Conservation (phyloP, 192 early-diverging fungal species). For the Coemansia sp. region DNA sequence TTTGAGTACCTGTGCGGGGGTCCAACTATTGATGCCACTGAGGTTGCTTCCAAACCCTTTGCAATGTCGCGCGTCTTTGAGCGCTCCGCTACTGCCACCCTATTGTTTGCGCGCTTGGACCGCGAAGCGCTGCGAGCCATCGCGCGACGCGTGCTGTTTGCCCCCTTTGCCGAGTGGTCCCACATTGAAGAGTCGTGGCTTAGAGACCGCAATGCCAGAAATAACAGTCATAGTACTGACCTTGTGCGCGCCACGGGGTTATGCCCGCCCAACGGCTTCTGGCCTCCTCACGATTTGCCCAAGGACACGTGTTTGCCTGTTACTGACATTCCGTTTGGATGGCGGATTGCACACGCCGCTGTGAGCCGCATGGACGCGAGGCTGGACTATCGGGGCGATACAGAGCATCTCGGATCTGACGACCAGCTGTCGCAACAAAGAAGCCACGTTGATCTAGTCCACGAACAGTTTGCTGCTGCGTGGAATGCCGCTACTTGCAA, state of each 20-base stretch:
- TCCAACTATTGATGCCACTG: not conserved
- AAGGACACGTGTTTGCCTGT: not conserved
- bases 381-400: constrained; percentile 17
- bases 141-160: constrained; percentile 10
- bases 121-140: constrained; percentile 14
- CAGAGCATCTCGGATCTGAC: not conserved
- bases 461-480: constrained; percentile 12
- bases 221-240: no score
- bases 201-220: not conserved
- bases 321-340: constrained; percentile 26
- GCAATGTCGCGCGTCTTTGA: constrained; percentile 19
- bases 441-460: constrained; percentile 2
- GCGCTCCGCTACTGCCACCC: constrained; percentile 1
- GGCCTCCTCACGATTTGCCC: not conserved
- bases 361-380: constrained; percentile 24
- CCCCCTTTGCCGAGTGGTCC: constrained; percentile 41
- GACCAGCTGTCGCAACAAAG: not conserved
- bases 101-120: constrained; percentile 41
- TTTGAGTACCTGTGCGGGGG: constrained; percentile 32
- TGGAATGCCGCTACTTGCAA: constrained; percentile 26
- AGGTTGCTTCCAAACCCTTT: no score
- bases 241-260: constrained; percentile 20
- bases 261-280: constrained; percentile 31
- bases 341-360: constrained; percentile 33
- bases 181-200: constrained; percentile 24